Evolutionary conservation across 441 rosid genomes (phyloP).

Genomic region (Eutrema salsugineum): DNA sequence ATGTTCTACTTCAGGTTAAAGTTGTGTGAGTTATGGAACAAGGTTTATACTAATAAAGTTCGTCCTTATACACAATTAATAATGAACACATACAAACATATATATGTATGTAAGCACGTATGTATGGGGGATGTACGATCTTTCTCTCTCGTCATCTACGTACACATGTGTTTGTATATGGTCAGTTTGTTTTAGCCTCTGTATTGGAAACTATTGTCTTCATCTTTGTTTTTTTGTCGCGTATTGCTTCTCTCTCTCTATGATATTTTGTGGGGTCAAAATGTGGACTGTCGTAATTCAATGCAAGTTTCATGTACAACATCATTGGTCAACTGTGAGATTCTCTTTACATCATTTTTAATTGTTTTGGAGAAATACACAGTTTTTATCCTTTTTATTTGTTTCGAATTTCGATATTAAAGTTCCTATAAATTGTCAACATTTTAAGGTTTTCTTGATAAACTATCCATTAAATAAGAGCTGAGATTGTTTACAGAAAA

Average conservation of each 20-base stretch:
- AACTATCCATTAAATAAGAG: slow-evolving; percentile 5
- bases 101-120: slow-evolving; percentile 10
- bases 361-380: background rate
- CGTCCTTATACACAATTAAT: slow-evolving; percentile 3
- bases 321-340: slow-evolving; percentile 26
- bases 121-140: slow-evolving; percentile 1
- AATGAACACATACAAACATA: slow-evolving; percentile 18
- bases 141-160: slow-evolving; percentile 27
- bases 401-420: background rate
- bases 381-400: too few relatives aligned
- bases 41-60: background rate
- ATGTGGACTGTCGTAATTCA: slow-evolving; percentile 20
- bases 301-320: slow-evolving; percentile 28
- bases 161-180: slow-evolving; percentile 31
- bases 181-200: slow-evolving; percentile 28
- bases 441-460: background rate
- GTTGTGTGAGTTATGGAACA: background rate
- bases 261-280: slow-evolving; percentile 26
- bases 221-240: slow-evolving; percentile 25
- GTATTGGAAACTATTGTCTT: slow-evolving; percentile 24
- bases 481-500: background rate
- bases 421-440: background rate
- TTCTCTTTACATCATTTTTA: slow-evolving; percentile 7
- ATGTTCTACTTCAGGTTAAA: slow-evolving; percentile 24
- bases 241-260: slow-evolving; percentile 18